Base-by-base conservation (phyloP, 139 green algal genomes). In the Edaphochlamys debaryana region DNA sequence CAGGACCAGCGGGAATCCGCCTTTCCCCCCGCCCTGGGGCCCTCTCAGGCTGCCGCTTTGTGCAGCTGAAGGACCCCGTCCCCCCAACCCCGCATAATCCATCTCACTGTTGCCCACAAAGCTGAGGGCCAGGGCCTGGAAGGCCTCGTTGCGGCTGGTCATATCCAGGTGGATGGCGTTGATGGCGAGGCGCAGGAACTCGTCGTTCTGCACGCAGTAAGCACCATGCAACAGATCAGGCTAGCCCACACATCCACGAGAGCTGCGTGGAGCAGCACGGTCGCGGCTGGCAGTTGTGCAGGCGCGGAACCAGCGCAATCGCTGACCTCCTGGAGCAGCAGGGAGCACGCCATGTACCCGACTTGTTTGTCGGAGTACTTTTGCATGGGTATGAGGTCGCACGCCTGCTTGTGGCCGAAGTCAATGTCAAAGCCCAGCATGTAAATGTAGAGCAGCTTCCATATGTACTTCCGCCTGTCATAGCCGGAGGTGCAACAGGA, bases 361-460 rank as follows among this genome's bases (percentile, higher is more conserved):
- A 99, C 98, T 87, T 99, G 98, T 68, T 99, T 99, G 77, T 99
- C 97, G n/a, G 94, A 93, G 88, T 98, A 98, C 91, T 98, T 98
- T 8, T 85, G 79, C 4, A 93, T 90, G 29, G 95, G 95, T 54
- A 99, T 98, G 20, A 99, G 94, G 80, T 98, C 94, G 42, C 94
- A 92, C 15, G 97, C 98, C 78, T 99, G 95, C 90, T 98, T 98
- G 87, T 99, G 96, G 0, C 98, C 98, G 90, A 99, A 99, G 69
- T 99, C 97, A 37, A 99, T 95, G 66, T 98, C 93, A 81, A 99
- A 99, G 20, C 98, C 97, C 67, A 99, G 91, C 96, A 99, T 98
- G 87, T 97, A 97, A 36, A 99, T 98, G 89, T 99, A 99, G 20
- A 99, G 91, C 68, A 99, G 93, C 92, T 99, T 99, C 96, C 96